Percentiles rank a stretch among this genome's conserved stretches.
These are phyloP conservation scores for Aspergillus haitiensis DNA, from an alignment of 495 filamentous ascomycete species.

Conservation along the genomic window DNA sequence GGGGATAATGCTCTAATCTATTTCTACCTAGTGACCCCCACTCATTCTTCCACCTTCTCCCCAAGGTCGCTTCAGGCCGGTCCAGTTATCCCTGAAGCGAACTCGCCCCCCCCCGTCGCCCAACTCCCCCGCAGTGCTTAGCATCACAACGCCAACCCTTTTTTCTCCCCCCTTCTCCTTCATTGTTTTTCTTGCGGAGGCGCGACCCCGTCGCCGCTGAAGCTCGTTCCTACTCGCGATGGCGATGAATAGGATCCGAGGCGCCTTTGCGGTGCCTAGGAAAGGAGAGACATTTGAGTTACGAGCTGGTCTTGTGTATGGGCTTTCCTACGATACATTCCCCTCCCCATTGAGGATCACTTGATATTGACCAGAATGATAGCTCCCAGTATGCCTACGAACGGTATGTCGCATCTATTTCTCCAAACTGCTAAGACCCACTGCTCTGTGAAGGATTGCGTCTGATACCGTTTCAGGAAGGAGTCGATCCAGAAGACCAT, in stretches of 20 bases:
- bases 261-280: slow-evolving; percentile 85
- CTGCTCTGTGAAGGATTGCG: slow-evolving; percentile 10
- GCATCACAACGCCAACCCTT: slow-evolving; percentile 15
- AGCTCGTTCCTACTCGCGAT: slow-evolving; percentile 50
- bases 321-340: slow-evolving; percentile 18
- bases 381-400: slow-evolving; percentile 98
- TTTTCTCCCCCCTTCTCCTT: slow-evolving; percentile 20
- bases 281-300: slow-evolving; percentile 99
- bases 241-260: slow-evolving; percentile 94
- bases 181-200: slow-evolving; percentile 38
- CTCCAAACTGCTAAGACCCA: not conserved
- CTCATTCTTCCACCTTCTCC: slow-evolving; percentile 17
- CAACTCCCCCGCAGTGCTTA: slow-evolving; percentile 44
- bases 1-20: slow-evolving; percentile 10
- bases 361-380: slow-evolving; percentile 29
- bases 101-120: slow-evolving; percentile 22
- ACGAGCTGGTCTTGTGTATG: slow-evolving; percentile 86
- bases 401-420: slow-evolving; percentile 52
- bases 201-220: slow-evolving; percentile 52
- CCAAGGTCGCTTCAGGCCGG: slow-evolving; percentile 18
- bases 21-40: slow-evolving; percentile 16
- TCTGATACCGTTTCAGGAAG: slow-evolving; percentile 60
- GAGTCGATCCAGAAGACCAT: slow-evolving; percentile 99
- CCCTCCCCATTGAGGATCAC: slow-evolving; percentile 7
- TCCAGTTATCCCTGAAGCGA: slow-evolving; percentile 33